Evolutionary conservation across 257 asterid species (phyloP), one percentile per base, ranked within the genome.

Genomic region (Solanum sejunctum): DNA sequence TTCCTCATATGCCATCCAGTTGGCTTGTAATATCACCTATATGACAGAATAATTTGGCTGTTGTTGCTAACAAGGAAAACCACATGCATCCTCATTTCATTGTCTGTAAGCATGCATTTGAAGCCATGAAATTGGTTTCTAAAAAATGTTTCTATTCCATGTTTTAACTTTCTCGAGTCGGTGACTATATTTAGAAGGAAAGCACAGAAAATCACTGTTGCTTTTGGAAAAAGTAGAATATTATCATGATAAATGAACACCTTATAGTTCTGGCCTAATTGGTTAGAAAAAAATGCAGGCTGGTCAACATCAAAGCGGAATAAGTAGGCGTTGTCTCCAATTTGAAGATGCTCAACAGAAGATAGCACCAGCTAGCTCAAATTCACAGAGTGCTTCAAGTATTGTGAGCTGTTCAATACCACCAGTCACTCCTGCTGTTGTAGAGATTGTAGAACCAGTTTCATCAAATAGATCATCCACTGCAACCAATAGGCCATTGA

Each of bases 291-390:
- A 72, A 36, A 82, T 84, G 83, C 89, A 93, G 97, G 93, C 88
- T 86, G 85, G 85, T 85, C 92, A 84, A 47, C 88, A 85, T 67
- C 92, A 87, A 70, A 80, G 89, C 82, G 93, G 93, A 52, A 81
- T 91, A 16, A 88, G 86, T 80, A 89, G 93, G 84, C 93, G 93
- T 51, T 89, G 93, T 87, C 94, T 92, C 90, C 94, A 92, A 85
- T 93, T 92, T 89, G 95, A 92, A 82, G 94, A 90, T 88, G 89
- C 86, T 85, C 89, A 78, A 69, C 84, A 85, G 83, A 83, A 87
- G 61, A 83, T 70, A 81, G 61, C 80, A 56, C 57, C 86, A 56
- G 81, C 82, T 82, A 84, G 39, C 72, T 83, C 86, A 39, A 86
- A 79, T 69, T 82, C 84, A 64, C 88, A 87, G 60, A 88, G 55